Base-by-base conservation (phyloP, 2,329 filamentous ascomycete species). In the Penicillium concentricum region DNA sequence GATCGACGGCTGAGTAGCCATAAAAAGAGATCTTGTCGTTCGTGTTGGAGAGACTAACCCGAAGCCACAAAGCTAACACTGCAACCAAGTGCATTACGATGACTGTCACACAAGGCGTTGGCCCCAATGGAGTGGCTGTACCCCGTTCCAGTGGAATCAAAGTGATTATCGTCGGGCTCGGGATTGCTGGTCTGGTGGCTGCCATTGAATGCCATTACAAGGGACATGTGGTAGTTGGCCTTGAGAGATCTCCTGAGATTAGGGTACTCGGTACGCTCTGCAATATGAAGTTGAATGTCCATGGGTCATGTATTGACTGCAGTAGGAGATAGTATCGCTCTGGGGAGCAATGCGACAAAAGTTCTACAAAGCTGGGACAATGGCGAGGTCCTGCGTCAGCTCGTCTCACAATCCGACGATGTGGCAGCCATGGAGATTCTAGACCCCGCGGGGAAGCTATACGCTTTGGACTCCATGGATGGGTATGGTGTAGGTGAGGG, bases 101-200 rank as follows among this genome's bases (percentile, higher is more conserved):
- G 45, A 48, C 45, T 15, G 45, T 38, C 34, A 47, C 45, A 34
- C 34, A 45, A 10, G 42, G 42, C 3, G 22, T 47, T 26, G 20
- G 32, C 3, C 45, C 30, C 32, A 26, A n/a, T 28, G 45, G 32
- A 3, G 20, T 28, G 10, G 45, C 45, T 4, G 20, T 9, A 18
- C 45, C 45, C 2, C 2, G 24, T 18, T 48, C 32, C 13, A 48
- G 32, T n/a, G 56, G 56, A 6, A 50, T 58, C 34, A 41, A 41
- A 2, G 58, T 61, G 6, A 39, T 56, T 13, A 45, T 61, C 20
- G 52, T 83, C 13, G 81, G 81, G 77, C 38, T 62, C 26, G 67
- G 67, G 9, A 58, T 68, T 30, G 66, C 58, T 7, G 66, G 67
- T 13, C 54, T 69, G 5, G 62, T 58, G 24, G 63, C 67, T 1